Evolutionary conservation across 345 rosid species (phyloP).

Genomic region (Populus euphratica): DNA sequence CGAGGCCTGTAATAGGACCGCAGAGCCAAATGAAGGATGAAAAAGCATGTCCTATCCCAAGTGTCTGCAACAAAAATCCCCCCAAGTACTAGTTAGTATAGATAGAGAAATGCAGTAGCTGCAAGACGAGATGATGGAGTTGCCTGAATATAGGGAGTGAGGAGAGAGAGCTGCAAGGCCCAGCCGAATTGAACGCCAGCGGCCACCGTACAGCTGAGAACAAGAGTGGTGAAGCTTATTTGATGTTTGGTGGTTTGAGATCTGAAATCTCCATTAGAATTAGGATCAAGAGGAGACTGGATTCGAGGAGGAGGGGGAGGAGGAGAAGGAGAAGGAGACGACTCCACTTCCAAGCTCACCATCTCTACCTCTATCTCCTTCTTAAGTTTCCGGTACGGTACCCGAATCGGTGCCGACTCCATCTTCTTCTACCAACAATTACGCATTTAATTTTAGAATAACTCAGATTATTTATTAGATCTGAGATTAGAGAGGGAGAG

Average conservation of each 20-base stretch:
- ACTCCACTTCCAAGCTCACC: conserved; percentile 35
- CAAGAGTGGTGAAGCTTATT: conserved; percentile 47
- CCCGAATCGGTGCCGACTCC: conserved; percentile 25
- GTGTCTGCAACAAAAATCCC: conserved; percentile 59
- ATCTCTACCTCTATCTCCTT: conserved; percentile 70
- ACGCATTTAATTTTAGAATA: background rate
- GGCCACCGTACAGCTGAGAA: conserved; percentile 86
- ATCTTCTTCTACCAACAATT: conserved; percentile 8
- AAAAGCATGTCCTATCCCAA: conserved; percentile 88
- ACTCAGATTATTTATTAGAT: background rate
- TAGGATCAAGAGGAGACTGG: conserved; percentile 22
- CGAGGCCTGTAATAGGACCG: conserved; percentile 96
- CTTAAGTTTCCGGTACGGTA: conserved; percentile 65
- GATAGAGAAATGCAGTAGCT: background rate
- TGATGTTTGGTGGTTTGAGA: conserved; percentile 31
- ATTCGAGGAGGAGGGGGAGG: conserved; percentile 29
- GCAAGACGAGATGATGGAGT: conserved; percentile 1
- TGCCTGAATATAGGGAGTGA: conserved; percentile 97
- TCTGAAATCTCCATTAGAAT: conserved; percentile 20
- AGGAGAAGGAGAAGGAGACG: conserved; percentile 16
- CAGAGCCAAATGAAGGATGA: conserved; percentile 98
- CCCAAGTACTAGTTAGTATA: background rate
- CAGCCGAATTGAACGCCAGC: conserved; percentile 99
- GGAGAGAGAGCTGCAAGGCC: conserved; percentile 92
- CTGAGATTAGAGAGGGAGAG: background rate